These are phyloP conservation scores for Stachybotrys elegans DNA, from an alignment of 2,329 filamentous ascomycete genomes.

Conservation along the genomic window DNA sequence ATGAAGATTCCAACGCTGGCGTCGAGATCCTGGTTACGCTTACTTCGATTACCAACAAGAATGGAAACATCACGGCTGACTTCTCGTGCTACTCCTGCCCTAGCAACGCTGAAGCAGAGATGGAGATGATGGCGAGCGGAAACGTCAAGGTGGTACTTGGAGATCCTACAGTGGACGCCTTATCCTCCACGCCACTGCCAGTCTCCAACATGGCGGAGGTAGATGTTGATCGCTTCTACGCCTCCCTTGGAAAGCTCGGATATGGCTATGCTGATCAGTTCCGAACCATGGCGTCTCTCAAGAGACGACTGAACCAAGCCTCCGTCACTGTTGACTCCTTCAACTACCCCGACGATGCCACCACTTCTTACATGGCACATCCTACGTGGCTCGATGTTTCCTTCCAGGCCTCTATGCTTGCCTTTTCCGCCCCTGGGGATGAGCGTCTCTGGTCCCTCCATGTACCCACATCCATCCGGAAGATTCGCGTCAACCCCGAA, in stretches of 20 bases:
- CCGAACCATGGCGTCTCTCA: constrained; percentile 10
- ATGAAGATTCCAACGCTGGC: constrained; percentile 7
- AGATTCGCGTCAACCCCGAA: constrained; percentile 11
- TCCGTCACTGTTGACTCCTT: constrained; percentile 1
- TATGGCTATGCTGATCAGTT: constrained; percentile 13
- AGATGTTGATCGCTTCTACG: constrained; percentile 14
- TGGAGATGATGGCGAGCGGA: neutral
- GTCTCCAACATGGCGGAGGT: constrained; percentile 10
- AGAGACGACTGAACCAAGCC: constrained; percentile 7
- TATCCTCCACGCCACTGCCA: neutral
- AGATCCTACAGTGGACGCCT: constrained; percentile 3
- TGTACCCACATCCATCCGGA: constrained; percentile 20
- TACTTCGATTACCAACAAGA: constrained; percentile 5
- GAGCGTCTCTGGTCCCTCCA: constrained; percentile 22
- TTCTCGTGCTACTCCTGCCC: neutral
- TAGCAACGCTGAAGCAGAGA: neutral
- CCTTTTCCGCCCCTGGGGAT: constrained; percentile 22
- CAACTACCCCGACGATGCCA: neutral
- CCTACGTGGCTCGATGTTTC: constrained; percentile 24
- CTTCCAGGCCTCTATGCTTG: constrained; percentile 24
- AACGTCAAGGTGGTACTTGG: neutral
- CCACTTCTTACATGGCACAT: constrained; percentile 20
- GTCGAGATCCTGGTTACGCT: constrained; percentile 10
- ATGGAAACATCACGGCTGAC: constrained; percentile 4
- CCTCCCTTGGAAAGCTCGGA: constrained; percentile 11